Base-by-base conservation (phyloP, 257 asterid species). In the Agastache rugosa region DNA sequence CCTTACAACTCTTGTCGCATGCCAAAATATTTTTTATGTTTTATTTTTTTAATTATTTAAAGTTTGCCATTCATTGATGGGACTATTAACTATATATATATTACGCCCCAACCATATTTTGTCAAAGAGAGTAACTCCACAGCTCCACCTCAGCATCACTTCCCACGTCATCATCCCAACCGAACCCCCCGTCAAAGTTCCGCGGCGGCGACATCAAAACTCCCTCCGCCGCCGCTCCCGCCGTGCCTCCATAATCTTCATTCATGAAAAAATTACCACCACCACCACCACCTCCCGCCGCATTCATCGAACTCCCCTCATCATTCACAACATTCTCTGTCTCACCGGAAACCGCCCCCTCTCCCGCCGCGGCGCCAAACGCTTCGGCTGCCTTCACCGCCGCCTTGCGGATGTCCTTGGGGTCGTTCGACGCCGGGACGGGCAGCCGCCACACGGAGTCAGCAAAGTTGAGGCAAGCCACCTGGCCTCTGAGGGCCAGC, bases 391-490 rank as follows among this genome's bases (percentile, higher is more conserved):
- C 95, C 67, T 83, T 75, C 0, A 63, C 69, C 0, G 95, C 96
- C 0, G 89, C 87, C 37, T 37, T 74, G 0, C 88, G 81, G 0
- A 90, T 84, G 20, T 85, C 97, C 35, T 77, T 50, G 0, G 89
- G 77, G 16, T 83, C 85, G 4, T 7, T 81, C 0, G 96, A 87
- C 0, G 62, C 66, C 0, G 95, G 91, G 1, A 61, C 72, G 0
- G 88, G 87, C 76, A 88, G 71, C 3, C 83, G 62, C 86, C 82
- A 83, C 27, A 79, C 84, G 1, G 97, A 90, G 72, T 90, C 97
- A 0, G 96, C 93, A 5, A 90, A 90, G n/a, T 90, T 90, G 9
- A 88, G 76, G 59, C 89, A 84, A 0, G 93, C 93, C 3, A 8
- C 20, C 6, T 74, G 82, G 0, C 93, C 97, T 61, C 85, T 75